A percentile compares a stretch with the other conserved stretches of the same genome.
Conservation (phyloP, 2,329 filamentous ascomycete genomes). For the Camptophora hylomeconis region DNA sequence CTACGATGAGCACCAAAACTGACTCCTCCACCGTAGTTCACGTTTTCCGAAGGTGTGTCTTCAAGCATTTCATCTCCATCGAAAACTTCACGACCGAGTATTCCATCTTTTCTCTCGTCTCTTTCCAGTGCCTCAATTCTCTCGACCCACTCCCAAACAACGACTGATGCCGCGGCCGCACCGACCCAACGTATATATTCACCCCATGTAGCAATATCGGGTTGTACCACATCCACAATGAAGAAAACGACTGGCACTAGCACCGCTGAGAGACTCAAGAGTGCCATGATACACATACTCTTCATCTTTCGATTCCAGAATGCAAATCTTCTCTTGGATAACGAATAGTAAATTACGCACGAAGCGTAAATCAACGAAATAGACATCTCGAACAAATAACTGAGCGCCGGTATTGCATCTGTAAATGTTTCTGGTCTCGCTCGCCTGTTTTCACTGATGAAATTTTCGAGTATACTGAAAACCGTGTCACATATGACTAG, state of each 20-base stretch:
- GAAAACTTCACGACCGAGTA: slow-evolving; percentile 79
- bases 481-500: slow-evolving; percentile 82
- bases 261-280: slow-evolving; percentile 67
- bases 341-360: slow-evolving; percentile 84
- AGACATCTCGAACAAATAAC: slow-evolving; percentile 79
- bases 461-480: slow-evolving; percentile 86
- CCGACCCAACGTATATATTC: slow-evolving; percentile 97
- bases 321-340: slow-evolving; percentile 84
- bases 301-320: slow-evolving; percentile 86
- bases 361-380: slow-evolving; percentile 79
- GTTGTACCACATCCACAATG: slow-evolving; percentile 75
- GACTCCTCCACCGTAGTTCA: slow-evolving; percentile 35
- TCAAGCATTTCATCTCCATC: slow-evolving; percentile 90
- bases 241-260: slow-evolving; percentile 87
- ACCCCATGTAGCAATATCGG: slow-evolving; percentile 79
- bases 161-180: slow-evolving; percentile 83
- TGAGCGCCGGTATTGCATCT: slow-evolving; percentile 80
- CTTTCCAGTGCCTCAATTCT: slow-evolving; percentile 83
- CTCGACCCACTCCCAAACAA: slow-evolving; percentile 97
- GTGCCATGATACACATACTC: slow-evolving; percentile 70
- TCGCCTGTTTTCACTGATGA: slow-evolving; percentile 45
- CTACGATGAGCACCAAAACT: too few species aligned
- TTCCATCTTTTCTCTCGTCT: slow-evolving; percentile 87
- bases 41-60: slow-evolving; percentile 44
- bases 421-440: slow-evolving; percentile 63